Evolutionary conservation across 1,139 yeast species (phyloP), one percentile per base, ranked within the genome.

Genomic region (Nematodospora anomalae): DNA sequence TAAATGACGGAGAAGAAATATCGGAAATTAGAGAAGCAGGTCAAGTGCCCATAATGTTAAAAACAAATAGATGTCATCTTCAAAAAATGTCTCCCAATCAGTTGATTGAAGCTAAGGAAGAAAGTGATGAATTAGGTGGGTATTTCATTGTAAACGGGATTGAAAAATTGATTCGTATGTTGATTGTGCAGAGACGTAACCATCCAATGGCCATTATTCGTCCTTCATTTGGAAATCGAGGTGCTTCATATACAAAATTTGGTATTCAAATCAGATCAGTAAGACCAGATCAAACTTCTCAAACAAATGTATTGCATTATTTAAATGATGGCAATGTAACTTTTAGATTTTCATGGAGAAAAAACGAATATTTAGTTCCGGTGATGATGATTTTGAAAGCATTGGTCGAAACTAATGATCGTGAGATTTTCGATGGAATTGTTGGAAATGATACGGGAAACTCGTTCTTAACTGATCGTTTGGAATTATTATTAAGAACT

Each of bases 201-300:
- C 97, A 89, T 58, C 95, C 97, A 14, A 88, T 92, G 96, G 97
- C 97, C 7, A 80, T 92, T 51, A 83, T 89, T 43, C 88, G 99
- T 68, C 95, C 96, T 23, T 85, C 96, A 12, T 92, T 92, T 57
- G 83, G 83, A 36, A 89, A 89, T 66, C 83, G 98, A 73, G 99
- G 98, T 51, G 84, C 92, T 10, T 66, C 89, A 6, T 92, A 94
- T 66, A 73, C 96, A 33, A 80, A 83, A 47, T 94, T 66, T 51
- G 99, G 98, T 80, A 79, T 92, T 42, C 97, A 90, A 67, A 85
- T 92, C 44, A 79, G 99, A 65, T 79, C 85, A 47, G 97, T 89
- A 4, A 80, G 98, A 58, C 95, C 95, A 3, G 99, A 94, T 62
- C 97, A 92, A 67, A 86, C 96, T 9, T 89, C 98, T 11, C 97